Conservation (phyloP, 208 protist species). For the Acanthamoeba polyphaga region DNA sequence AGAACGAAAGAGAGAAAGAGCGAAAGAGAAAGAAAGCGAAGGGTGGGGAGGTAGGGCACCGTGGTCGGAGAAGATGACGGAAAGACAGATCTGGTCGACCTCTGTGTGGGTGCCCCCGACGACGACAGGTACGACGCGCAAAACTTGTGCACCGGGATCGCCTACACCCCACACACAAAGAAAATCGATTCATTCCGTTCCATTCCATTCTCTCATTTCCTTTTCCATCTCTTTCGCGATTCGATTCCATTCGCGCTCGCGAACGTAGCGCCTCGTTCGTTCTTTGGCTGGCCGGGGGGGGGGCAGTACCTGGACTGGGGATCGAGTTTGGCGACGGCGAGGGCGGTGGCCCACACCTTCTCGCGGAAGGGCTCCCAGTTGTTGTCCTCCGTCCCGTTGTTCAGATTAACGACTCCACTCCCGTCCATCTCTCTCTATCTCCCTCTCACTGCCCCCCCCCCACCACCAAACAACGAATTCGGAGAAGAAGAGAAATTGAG, state of each 20-base stretch:
- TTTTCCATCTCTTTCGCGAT: not conserved
- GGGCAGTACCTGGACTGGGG: constrained; percentile 29
- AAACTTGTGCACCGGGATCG: constrained; percentile 59
- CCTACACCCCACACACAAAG: not conserved
- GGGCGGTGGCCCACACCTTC: constrained; percentile 46
- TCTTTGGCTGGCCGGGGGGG: not conserved
- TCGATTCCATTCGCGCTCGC: not conserved
- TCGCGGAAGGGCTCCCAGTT: constrained; percentile 40
- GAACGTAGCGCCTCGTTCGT: not conserved
- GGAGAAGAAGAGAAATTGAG: too few relatives aligned
- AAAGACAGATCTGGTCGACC: constrained; percentile 56
- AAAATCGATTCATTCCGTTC: not conserved
- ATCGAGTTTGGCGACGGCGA: constrained; percentile 26
- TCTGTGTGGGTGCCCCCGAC: not conserved
- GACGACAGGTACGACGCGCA: constrained; percentile 48
- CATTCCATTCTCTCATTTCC: not conserved
- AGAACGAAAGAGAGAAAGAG: not conserved
- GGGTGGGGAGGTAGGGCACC: not conserved
- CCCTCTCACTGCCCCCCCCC: not conserved
- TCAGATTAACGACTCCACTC: not conserved
- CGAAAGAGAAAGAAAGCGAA: not conserved
- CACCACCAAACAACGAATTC: too few relatives aligned
- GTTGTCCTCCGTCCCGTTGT: constrained; percentile 60
- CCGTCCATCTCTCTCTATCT: not conserved
- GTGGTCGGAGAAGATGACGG: constrained; percentile 71